Conservation (phyloP, 768 basidiomycete species). For the Phanerochaete sordida region DNA sequence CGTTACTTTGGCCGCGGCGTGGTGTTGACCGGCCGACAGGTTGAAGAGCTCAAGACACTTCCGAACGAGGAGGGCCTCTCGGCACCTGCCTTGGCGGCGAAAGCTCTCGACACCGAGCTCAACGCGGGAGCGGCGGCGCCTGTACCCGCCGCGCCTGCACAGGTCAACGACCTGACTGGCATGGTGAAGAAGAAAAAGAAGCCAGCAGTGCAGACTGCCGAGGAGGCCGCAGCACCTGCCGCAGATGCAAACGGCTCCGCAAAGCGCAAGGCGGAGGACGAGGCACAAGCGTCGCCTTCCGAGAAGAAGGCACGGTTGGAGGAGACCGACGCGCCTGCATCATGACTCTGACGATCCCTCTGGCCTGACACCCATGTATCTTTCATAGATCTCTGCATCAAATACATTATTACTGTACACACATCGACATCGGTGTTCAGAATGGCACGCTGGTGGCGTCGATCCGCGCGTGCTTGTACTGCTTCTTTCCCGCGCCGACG, state of each 20-base stretch:
- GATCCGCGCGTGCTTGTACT: conserved; percentile 64
- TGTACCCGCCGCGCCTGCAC: conserved; percentile 29
- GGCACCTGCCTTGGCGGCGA: conserved; percentile 69
- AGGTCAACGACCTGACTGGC: conserved; percentile 79
- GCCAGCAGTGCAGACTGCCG: conserved; percentile 15
- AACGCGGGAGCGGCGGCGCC: conserved; percentile 39
- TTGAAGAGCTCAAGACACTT: conserved; percentile 85
- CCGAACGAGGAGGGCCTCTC: conserved; percentile 59
- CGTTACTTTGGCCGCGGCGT: not conserved
- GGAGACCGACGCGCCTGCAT: not conserved
- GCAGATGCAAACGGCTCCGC: conserved; percentile 16
- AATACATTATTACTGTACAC: not conserved
- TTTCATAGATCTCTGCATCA: not conserved
- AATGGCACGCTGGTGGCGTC: conserved; percentile 45
- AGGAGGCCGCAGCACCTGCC: conserved; percentile 6
- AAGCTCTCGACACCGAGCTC: conserved; percentile 68
- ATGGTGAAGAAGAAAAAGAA: conserved; percentile 88
- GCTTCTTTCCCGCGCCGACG: conserved; percentile 59
- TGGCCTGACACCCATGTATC: not conserved
- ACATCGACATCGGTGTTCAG: conserved; percentile 17
- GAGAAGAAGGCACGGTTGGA: conserved; percentile 71
- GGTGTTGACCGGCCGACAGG: conserved; percentile 39
- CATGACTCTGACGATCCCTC: not conserved
- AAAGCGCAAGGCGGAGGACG: conserved; percentile 75
- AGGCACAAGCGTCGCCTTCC: conserved; percentile 35